Percentiles rank a stretch among this genome's conserved stretches.
Conservation (phyloP, 352 stramenopile species). For the Globisporangium takayamanum region DNA sequence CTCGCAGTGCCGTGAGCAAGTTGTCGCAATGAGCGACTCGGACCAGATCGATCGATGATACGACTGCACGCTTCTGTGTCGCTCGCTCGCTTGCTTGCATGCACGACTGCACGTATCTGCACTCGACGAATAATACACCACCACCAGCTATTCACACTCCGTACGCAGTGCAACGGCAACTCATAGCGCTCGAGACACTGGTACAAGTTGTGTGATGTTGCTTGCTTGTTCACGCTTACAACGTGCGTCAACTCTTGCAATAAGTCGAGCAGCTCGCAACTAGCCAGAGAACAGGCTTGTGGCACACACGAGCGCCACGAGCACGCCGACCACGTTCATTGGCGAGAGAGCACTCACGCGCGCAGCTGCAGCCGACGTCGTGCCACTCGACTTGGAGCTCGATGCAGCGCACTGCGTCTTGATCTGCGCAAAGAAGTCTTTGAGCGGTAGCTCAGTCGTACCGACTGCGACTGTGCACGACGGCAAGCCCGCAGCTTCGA, state of each 20-base stretch:
- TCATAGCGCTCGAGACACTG: background rate
- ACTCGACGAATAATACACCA: too few species aligned
- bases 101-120: too few species aligned
- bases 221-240: background rate
- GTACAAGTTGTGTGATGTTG: background rate
- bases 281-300: background rate
- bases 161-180: too few species aligned
- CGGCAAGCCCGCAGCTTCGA: slow-evolving; percentile 28
- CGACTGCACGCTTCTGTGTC: too few species aligned
- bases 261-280: background rate
- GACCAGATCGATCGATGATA: too few species aligned
- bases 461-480: slow-evolving; percentile 25
- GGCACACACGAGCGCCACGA: background rate
- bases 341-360: background rate
- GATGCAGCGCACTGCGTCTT: slow-evolving; percentile 12
- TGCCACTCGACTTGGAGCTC: slow-evolving; percentile 1
- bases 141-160: too few species aligned
- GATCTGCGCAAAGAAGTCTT: slow-evolving; percentile 31
- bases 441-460: slow-evolving; percentile 21
- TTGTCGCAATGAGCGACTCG: too few species aligned
- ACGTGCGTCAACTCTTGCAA: background rate
- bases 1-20: too few species aligned
- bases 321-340: background rate
- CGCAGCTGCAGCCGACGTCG: background rate
- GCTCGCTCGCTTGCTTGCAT: too few species aligned